Base-by-base conservation (phyloP, 495 filamentous ascomycete genomes). In the Hyphodiscus hymeniophilus region DNA sequence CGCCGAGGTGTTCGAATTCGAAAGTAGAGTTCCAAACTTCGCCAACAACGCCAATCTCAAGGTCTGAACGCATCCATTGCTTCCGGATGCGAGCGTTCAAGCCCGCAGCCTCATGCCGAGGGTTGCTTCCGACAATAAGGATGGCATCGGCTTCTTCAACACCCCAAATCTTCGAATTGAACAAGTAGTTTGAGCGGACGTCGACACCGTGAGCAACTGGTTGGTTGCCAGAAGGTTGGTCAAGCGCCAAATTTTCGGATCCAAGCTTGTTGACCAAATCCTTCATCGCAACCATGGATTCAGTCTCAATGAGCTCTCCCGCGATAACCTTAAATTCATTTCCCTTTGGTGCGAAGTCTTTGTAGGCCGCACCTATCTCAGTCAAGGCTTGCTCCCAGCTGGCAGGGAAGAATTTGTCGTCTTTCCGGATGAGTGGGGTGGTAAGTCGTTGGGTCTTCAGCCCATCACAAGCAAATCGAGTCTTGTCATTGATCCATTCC, bases 401-500 rank as follows among this genome's bases (percentile, higher is more conserved):
- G 6, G 82, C 86, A 15, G 92, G 89, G 55, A 86, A 73, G 65
- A 97, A 97, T 58, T 88, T 85, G 54, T 87, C 82, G 35, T 90
- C 85, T 42, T 81, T 78, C 59, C 94, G 85, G 53, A 95, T 85
- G 33, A 98, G 69, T 3, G 92, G 92, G 35, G 87, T 92, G 26
- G 92, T 96, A 18, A 98, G 73, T 47, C 92, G 75, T 64, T 98
- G 92, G 26, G 89, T 95, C 75, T 84, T 90, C 51, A 98, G 70
- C n/a, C 91, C 92, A 68, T 98, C 92, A 64, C 89, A 95, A 7
- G 92, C 91, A 66, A 97, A 98, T 24, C 92, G 77, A 18, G 88
- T 84, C 72, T 98, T 98, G 71, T 98, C 92, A 61, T 96, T 91
- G 61, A 98, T 95, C 92, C 92, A 98, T 68, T 97, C 92, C 68